These are phyloP conservation scores for Catharanthus roseus DNA, from an alignment of 257 asterid species.

Conservation along the genomic window DNA sequence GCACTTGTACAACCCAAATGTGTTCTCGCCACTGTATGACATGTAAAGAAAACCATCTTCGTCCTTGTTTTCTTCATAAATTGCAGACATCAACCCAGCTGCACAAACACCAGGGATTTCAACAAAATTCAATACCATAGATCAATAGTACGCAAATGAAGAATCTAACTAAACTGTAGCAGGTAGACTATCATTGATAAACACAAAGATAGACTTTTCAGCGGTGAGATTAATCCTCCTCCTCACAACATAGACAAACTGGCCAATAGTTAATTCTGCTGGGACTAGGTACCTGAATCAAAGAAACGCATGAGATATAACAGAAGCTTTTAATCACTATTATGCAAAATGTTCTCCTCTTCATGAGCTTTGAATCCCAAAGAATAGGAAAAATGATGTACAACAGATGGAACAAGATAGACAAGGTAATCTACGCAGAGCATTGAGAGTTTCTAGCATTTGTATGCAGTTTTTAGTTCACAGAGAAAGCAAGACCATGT, in stretches of 20 bases:
- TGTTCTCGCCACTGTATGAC: slow-evolving; percentile 81
- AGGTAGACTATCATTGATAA: slow-evolving; percentile 56
- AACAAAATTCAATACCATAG: not conserved
- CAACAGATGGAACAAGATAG: too few species aligned
- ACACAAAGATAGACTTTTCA: slow-evolving; percentile 69
- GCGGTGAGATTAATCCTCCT: slow-evolving; percentile 67
- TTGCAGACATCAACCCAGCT: slow-evolving; percentile 67
- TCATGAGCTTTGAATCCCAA: not conserved
- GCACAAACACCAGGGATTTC: slow-evolving; percentile 11
- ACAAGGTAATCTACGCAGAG: too few species aligned
- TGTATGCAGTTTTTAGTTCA: too few species aligned
- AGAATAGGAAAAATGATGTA: slow-evolving; percentile 1
- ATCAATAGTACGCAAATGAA: not conserved
- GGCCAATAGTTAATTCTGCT: slow-evolving; percentile 65
- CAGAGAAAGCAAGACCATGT: too few species aligned
- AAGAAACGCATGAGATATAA: not conserved
- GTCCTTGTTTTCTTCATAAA: slow-evolving; percentile 73
- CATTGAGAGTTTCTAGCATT: too few species aligned
- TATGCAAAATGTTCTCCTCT: too few species aligned
- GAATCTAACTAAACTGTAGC: slow-evolving; percentile 44
- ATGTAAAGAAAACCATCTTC: slow-evolving; percentile 84
- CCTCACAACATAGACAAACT: slow-evolving; percentile 66
- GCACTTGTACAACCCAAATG: slow-evolving; percentile 42
- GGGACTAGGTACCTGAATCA: slow-evolving; percentile 68
- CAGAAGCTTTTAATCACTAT: not conserved